These are phyloP conservation scores for Clitopilus hobsonii DNA, from an alignment of 768 basidiomycete genomes.

Conservation along the genomic window DNA sequence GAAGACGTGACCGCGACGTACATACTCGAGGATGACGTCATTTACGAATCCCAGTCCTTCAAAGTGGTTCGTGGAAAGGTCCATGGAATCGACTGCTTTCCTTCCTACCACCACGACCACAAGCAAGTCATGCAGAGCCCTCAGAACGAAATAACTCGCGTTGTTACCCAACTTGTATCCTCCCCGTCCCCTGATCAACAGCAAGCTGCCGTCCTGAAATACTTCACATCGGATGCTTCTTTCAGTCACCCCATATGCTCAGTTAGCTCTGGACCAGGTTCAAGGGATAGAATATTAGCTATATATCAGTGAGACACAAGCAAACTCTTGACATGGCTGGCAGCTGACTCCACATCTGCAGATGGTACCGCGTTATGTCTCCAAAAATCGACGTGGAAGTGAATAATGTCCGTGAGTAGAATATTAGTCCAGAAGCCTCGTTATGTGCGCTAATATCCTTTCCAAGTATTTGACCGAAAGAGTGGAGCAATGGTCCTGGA, in stretches of 20 bases:
- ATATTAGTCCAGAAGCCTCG: not conserved
- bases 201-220: constrained; percentile 39
- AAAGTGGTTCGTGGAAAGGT: not conserved
- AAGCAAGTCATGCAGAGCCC: constrained; percentile 48
- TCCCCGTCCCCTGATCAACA: constrained; percentile 47
- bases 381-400: constrained; percentile 40
- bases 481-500: constrained; percentile 44
- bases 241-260: constrained; percentile 58
- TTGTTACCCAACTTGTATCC: constrained; percentile 42
- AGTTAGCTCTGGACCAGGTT: constrained; percentile 41
- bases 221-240: constrained; percentile 49
- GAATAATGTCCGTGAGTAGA: constrained; percentile 35
- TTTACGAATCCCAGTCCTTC: not conserved
- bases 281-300: constrained; percentile 49
- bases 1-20: too few relatives aligned
- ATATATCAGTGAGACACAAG: constrained; percentile 46
- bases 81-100: not conserved
- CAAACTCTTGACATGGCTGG: not conserved
- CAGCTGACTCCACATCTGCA: constrained; percentile 15
- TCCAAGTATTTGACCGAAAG: constrained; percentile 43
- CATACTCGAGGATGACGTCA: constrained; percentile 8
- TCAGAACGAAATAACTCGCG: constrained; percentile 37
- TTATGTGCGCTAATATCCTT: not conserved
- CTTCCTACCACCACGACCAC: constrained; percentile 8
- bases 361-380: constrained; percentile 64